Conservation (phyloP, 2,329 filamentous ascomycete species). For the Exophiala viscosa region DNA sequence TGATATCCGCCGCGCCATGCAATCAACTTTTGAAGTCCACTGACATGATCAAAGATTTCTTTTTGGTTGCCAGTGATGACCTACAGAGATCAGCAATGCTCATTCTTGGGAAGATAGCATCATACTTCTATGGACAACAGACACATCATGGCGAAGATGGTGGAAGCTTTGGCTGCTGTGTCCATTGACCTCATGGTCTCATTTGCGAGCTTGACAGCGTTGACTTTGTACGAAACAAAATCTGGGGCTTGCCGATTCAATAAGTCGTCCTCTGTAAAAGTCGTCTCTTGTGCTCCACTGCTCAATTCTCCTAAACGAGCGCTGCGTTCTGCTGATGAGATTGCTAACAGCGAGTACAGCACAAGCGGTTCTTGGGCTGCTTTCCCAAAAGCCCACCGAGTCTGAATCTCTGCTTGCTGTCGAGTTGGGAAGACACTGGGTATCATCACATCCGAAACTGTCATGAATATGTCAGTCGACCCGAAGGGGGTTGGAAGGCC, state of each 20-base stretch:
- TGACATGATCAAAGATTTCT: slow-evolving; percentile 17
- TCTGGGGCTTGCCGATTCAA: slow-evolving; percentile 13
- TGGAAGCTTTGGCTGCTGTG: slow-evolving; percentile 13
- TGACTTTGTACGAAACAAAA: slow-evolving; percentile 18
- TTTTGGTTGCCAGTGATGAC: slow-evolving; percentile 16
- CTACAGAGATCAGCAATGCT: not conserved
- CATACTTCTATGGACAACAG: slow-evolving; percentile 15
- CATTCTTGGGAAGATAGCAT: not conserved
- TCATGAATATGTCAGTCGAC: not conserved
- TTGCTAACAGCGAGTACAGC: slow-evolving; percentile 11
- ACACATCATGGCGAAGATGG: slow-evolving; percentile 19
- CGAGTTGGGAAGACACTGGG: slow-evolving; percentile 13
- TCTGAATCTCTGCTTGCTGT: slow-evolving; percentile 16
- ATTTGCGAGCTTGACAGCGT: slow-evolving; percentile 14
- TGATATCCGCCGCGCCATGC: slow-evolving; percentile 16
- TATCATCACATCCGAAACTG: slow-evolving; percentile 19
- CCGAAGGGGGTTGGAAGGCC: not conserved
- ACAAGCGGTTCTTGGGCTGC: slow-evolving; percentile 14
- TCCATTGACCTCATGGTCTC: slow-evolving; percentile 17
- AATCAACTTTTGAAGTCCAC: slow-evolving; percentile 15
- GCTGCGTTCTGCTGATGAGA: slow-evolving; percentile 11
- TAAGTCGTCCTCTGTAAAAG: slow-evolving; percentile 16
- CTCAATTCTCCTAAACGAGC: slow-evolving; percentile 10
- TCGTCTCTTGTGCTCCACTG: slow-evolving; percentile 13
- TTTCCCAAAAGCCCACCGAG: slow-evolving; percentile 15